Conservation (phyloP, 768 basidiomycete species). For the Sarcodon aspratus region DNA sequence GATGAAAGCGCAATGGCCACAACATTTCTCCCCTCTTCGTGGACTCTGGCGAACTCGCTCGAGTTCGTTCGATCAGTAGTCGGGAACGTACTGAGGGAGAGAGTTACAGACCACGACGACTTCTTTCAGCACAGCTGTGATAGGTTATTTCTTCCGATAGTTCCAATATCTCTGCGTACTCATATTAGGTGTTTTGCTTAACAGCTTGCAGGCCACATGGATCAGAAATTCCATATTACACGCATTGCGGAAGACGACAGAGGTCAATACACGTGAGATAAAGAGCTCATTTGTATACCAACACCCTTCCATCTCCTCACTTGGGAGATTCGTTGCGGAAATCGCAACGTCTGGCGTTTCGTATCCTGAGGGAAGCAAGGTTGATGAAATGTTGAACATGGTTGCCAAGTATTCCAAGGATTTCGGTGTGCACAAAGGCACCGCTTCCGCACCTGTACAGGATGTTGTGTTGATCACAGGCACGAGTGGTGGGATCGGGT, state of each 20-base stretch:
- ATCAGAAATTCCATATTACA: constrained; percentile 20
- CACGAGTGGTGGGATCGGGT: constrained; percentile 19
- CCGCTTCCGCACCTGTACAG: neutral
- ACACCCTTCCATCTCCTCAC: constrained; percentile 25
- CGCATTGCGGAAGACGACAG: constrained; percentile 13
- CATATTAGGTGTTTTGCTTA: neutral
- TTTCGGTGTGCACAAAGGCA: constrained; percentile 5
- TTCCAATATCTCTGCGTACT: neutral
- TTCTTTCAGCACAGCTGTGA: constrained; percentile 13
- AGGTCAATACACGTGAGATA: constrained; percentile 9
- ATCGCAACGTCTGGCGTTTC: neutral
- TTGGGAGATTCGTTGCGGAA: constrained; percentile 9
- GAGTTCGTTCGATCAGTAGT: constrained; percentile 9
- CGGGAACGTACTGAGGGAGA: constrained; percentile 5
- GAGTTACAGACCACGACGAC: constrained; percentile 7
- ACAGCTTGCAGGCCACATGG: constrained; percentile 20
- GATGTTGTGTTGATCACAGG: constrained; percentile 20
- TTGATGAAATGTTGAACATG: constrained; percentile 22
- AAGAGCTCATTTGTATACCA: constrained; percentile 22
- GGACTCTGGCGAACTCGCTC: constrained; percentile 4
- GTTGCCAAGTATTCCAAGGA: constrained; percentile 26
- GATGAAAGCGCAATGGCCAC: neutral
- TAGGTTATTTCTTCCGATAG: constrained; percentile 5
- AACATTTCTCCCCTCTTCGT: constrained; percentile 2
- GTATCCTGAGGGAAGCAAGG: neutral